Evolutionary conservation across 805 yeast genomes (phyloP).

Genomic region (Schizosaccharomyces octosporus): DNA sequence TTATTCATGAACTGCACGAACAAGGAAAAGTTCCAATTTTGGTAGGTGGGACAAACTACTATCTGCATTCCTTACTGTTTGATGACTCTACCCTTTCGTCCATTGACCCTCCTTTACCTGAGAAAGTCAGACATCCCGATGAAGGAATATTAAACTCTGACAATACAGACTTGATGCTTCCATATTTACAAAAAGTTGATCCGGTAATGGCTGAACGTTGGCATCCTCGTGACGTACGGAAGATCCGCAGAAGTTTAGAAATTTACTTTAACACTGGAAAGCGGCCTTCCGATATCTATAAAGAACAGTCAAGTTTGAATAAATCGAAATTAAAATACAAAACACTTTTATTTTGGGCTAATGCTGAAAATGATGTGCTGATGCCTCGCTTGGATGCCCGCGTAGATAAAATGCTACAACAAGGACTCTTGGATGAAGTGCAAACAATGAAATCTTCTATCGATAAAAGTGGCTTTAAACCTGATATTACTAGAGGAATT

Average conservation of each 20-base stretch:
- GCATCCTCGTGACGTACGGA: constrained; percentile 72
- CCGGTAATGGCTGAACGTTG: constrained; percentile 55
- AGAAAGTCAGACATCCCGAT: not conserved
- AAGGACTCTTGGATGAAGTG: constrained; percentile 52
- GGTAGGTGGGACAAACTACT: constrained; percentile 93
- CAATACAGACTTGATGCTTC: constrained; percentile 9
- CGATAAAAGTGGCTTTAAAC: constrained; percentile 12
- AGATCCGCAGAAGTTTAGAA: constrained; percentile 60
- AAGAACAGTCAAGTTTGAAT: constrained; percentile 21
- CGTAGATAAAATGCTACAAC: constrained; percentile 58
- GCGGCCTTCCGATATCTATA: constrained; percentile 47
- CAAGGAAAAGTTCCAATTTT: constrained; percentile 60
- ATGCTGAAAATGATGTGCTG: constrained; percentile 33
- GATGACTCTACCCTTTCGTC: not conserved
- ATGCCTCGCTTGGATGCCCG: constrained; percentile 44
- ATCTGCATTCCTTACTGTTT: constrained; percentile 12
- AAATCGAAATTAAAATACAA: constrained; percentile 6
- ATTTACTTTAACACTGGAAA: constrained; percentile 43
- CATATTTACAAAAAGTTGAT: constrained; percentile 28
- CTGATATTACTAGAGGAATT: constrained; percentile 46
- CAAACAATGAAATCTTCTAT: constrained; percentile 17
- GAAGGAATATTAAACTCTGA: not conserved
- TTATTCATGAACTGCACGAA: constrained; percentile 28
- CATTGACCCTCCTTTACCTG: not conserved
- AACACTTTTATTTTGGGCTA: constrained; percentile 54